These are phyloP conservation scores for Pythium volutum DNA, from an alignment of 352 stramenopile species.

Conservation along the genomic window DNA sequence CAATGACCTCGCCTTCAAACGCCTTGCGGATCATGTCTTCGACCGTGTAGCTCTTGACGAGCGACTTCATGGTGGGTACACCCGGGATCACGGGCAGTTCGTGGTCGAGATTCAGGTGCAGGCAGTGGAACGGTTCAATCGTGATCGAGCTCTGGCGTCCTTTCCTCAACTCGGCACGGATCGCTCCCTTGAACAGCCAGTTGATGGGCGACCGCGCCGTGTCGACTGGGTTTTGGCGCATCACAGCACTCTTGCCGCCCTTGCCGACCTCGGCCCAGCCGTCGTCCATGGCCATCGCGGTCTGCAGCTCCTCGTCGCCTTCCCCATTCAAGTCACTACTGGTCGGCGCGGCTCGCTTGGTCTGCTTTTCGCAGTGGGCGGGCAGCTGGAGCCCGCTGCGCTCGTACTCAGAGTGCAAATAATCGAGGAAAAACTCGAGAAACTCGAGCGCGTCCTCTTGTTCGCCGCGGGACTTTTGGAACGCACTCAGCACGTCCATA, in stretches of 20 bases:
- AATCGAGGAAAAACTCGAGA: slow-evolving; percentile 84
- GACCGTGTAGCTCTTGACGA: slow-evolving; percentile 53
- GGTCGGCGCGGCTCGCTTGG: slow-evolving; percentile 29
- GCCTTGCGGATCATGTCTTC: slow-evolving; percentile 75
- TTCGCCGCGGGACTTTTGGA: slow-evolving; percentile 78
- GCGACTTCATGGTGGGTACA: slow-evolving; percentile 31
- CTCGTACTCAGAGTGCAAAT: slow-evolving; percentile 81
- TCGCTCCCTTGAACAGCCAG: slow-evolving; percentile 79
- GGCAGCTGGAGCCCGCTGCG: slow-evolving; percentile 60
- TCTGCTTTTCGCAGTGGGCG: slow-evolving; percentile 56
- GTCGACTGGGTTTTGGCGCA: slow-evolving; percentile 73
- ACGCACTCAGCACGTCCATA: slow-evolving; percentile 74
- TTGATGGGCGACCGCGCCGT: slow-evolving; percentile 71
- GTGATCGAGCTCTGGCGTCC: slow-evolving; percentile 75
- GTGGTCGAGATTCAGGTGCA: slow-evolving; percentile 77
- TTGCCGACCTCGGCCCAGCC: slow-evolving; percentile 80
- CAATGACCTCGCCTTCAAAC: slow-evolving; percentile 74
- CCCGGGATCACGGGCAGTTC: slow-evolving; percentile 30
- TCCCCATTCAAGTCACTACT: not conserved
- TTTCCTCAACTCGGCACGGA: slow-evolving; percentile 78
- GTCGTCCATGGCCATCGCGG: slow-evolving; percentile 43
- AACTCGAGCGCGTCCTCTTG: slow-evolving; percentile 86
- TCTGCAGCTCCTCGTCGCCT: slow-evolving; percentile 10
- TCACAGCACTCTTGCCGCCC: slow-evolving; percentile 69
- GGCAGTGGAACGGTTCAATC: slow-evolving; percentile 84